phyloP scores from a whole-genome alignment of 2,329 filamentous ascomycete species.

The Fusarium scirpi region DNA sequence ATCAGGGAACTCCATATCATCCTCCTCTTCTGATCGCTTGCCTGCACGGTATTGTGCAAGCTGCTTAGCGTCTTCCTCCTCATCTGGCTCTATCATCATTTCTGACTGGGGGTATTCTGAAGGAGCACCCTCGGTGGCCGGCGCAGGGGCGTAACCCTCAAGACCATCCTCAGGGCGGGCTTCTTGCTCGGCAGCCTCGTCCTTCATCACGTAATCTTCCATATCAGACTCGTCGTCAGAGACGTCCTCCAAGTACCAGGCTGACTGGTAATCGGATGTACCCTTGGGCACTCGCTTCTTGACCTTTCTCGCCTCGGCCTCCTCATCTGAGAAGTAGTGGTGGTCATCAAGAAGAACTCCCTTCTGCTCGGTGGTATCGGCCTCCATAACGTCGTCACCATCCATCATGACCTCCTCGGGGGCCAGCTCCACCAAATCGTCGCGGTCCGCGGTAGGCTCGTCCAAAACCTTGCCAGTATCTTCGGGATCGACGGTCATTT shows the following conservation, averaged over 20 bases:
- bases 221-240: slow-evolving; percentile 89
- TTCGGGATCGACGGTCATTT: slow-evolving; percentile 79
- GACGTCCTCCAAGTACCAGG: slow-evolving; percentile 88
- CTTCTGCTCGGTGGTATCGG: slow-evolving; percentile 69
- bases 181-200: slow-evolving; percentile 66
- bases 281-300: slow-evolving; percentile 87
- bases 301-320: slow-evolving; percentile 59
- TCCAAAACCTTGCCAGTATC: slow-evolving; percentile 72
- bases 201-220: slow-evolving; percentile 72
- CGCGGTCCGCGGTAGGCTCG: slow-evolving; percentile 79
- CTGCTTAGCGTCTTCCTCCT: slow-evolving; percentile 81
- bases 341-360: slow-evolving; percentile 96
- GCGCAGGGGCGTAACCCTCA: slow-evolving; percentile 74
- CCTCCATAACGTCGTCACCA: slow-evolving; percentile 61
- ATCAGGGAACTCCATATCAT: slow-evolving; percentile 95
- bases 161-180: slow-evolving; percentile 85
- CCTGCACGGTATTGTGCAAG: slow-evolving; percentile 83
- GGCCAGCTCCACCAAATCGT: slow-evolving; percentile 84
- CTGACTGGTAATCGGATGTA: slow-evolving; percentile 92
- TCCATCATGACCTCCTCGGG: slow-evolving; percentile 87
- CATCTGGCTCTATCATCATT: slow-evolving; percentile 87
- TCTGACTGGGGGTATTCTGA: slow-evolving; percentile 96
- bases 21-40: slow-evolving; percentile 83
- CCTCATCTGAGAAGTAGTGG: slow-evolving; percentile 93
- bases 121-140: slow-evolving; percentile 80